Evolutionary conservation across 1,284 basidiomycete genomes (phyloP).

Genomic region (Entoloma clypeatum): DNA sequence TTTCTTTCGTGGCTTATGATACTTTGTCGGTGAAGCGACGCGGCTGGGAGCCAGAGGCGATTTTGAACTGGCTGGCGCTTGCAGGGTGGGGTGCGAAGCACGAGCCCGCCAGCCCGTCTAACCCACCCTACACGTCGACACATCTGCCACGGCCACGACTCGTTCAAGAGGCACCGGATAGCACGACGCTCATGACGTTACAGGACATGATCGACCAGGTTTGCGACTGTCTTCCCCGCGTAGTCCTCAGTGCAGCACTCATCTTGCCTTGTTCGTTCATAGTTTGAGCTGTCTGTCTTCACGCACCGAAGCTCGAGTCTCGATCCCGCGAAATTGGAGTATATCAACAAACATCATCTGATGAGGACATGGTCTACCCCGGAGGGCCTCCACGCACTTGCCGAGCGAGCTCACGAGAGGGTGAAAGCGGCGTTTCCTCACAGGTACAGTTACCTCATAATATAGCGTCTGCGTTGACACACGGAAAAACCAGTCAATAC

Average conservation of each 20-base stretch:
- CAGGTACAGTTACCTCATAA: slow-evolving; percentile 21
- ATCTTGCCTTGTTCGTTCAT: not conserved
- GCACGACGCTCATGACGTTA: slow-evolving; percentile 62
- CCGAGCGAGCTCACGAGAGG: slow-evolving; percentile 42
- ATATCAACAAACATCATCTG: slow-evolving; percentile 77
- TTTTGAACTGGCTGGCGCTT: slow-evolving; percentile 91
- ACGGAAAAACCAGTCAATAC: slow-evolving; percentile 36
- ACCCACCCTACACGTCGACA: slow-evolving; percentile 16
- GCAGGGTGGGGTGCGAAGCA: slow-evolving; percentile 84
- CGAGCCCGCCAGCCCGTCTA: slow-evolving; percentile 28
- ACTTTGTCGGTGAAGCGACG: slow-evolving; percentile 38
- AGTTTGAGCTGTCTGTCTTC: slow-evolving; percentile 70
- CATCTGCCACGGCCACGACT: slow-evolving; percentile 16
- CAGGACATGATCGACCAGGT: slow-evolving; percentile 64
- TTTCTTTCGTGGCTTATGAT: slow-evolving; percentile 1
- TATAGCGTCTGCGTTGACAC: slow-evolving; percentile 1
- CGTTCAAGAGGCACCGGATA: slow-evolving; percentile 49
- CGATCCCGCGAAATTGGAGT: slow-evolving; percentile 68
- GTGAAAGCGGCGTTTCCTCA: slow-evolving; percentile 47
- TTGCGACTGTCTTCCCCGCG: slow-evolving; percentile 10
- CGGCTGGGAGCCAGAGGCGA: slow-evolving; percentile 88
- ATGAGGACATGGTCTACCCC: slow-evolving; percentile 43
- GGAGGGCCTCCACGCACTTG: slow-evolving; percentile 44
- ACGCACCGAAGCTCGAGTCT: slow-evolving; percentile 76
- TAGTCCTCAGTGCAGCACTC: not conserved